These are phyloP conservation scores for Neurospora sp. DNA, from an alignment of 495 filamentous ascomycete species.

Conservation along the genomic window DNA sequence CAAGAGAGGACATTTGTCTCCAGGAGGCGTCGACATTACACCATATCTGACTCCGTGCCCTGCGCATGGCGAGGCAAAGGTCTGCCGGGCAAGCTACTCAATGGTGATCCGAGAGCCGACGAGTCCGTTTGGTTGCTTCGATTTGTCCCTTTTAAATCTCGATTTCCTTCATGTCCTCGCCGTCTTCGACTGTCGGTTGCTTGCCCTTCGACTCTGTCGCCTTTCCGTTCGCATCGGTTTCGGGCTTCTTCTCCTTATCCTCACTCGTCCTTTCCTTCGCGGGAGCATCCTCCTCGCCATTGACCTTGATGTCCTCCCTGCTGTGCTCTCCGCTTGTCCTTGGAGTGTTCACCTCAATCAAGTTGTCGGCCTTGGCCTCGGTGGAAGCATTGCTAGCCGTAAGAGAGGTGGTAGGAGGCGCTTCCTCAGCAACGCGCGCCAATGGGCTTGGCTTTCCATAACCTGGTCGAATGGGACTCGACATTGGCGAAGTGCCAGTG, in stretches of 20 bases:
- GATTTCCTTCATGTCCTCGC: constrained; percentile 47
- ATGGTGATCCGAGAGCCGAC: neutral
- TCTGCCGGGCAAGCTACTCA: neutral
- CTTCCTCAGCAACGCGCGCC: constrained; percentile 43
- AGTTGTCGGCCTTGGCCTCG: constrained; percentile 10
- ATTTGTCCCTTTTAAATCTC: constrained; percentile 33
- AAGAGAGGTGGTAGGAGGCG: constrained; percentile 6
- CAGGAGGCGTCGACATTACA: neutral
- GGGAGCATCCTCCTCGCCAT: constrained; percentile 18
- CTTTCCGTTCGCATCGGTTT: constrained; percentile 7
- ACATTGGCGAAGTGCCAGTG: constrained; percentile 38
- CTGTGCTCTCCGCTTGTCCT: constrained; percentile 36
- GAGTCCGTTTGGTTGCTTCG: neutral
- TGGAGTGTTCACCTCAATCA: constrained; percentile 42
- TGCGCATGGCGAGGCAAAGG: neutral
- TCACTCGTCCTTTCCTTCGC: constrained; percentile 13
- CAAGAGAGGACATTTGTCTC: neutral
- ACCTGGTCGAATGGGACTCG: constrained; percentile 42
- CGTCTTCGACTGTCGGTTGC: constrained; percentile 22
- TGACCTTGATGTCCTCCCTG: constrained; percentile 21
- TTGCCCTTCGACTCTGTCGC: constrained; percentile 23
- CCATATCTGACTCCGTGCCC: neutral
- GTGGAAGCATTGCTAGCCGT: constrained; percentile 9
- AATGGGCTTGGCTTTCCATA: constrained; percentile 42
- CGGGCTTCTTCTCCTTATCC: constrained; percentile 6